phyloP scores from a whole-genome alignment of 2,329 filamentous ascomycete species.

The Xylariaceae sp. region DNA sequence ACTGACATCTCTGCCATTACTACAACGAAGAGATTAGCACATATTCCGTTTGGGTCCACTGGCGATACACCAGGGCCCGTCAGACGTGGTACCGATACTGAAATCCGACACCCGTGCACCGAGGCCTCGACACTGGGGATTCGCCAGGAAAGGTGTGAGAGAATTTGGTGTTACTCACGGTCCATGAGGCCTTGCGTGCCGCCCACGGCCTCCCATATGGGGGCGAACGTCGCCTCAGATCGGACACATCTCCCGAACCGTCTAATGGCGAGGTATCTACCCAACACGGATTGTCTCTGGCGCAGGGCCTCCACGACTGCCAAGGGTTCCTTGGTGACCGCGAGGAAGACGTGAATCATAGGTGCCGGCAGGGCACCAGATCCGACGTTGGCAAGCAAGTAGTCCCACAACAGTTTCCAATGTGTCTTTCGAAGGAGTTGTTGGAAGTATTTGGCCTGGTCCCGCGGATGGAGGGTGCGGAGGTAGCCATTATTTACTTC shows the following conservation, averaged over 20 bases:
- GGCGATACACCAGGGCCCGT: too few relatives aligned
- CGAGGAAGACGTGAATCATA: slow-evolving; percentile 13
- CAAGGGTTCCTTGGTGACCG: slow-evolving; percentile 8
- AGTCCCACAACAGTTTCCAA: slow-evolving; percentile 3
- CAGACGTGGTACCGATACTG: too few relatives aligned
- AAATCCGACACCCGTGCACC: too few relatives aligned
- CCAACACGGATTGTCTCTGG: slow-evolving; percentile 8
- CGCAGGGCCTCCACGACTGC: slow-evolving; percentile 7
- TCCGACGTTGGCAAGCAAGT: slow-evolving; percentile 5
- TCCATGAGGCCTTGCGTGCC: slow-evolving; percentile 2
- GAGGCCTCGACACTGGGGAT: too few relatives aligned
- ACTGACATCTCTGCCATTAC: slow-evolving; percentile 11
- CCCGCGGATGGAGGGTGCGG: slow-evolving; percentile 1
- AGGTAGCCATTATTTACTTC: slow-evolving; percentile 4
- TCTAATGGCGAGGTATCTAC: slow-evolving; percentile 10
- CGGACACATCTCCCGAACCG: slow-evolving; percentile 9
- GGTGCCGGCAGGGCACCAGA: slow-evolving; percentile 9
- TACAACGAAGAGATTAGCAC: too few relatives aligned
- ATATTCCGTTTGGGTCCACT: too few relatives aligned
- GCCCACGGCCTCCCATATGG: slow-evolving; percentile 7
- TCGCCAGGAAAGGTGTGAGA: too few relatives aligned
- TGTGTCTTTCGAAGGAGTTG: neutral
- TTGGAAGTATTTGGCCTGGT: slow-evolving; percentile 5
- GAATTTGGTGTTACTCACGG: too few relatives aligned
- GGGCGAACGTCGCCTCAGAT: slow-evolving; percentile 1